A percentile compares a stretch with the other conserved stretches of the same genome.
Evolutionary conservation across 1,284 basidiomycete species (phyloP).

Genomic region (Ustanciosporium gigantosporum): DNA sequence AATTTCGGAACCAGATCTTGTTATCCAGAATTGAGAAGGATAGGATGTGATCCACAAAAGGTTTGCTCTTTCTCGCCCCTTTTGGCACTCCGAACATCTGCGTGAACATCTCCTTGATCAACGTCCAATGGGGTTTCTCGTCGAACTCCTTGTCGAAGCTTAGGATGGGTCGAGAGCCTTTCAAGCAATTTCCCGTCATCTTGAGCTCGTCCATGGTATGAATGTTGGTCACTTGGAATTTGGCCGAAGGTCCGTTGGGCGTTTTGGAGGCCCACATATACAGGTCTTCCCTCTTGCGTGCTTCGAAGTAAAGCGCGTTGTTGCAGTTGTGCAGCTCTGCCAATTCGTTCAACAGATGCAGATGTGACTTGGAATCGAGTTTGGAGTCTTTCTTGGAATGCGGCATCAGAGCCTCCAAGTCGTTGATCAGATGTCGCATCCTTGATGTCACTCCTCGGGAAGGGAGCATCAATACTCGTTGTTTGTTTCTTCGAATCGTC

Average conservation of each 20-base stretch:
- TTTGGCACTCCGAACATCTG: slow-evolving; percentile 94
- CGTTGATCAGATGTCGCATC: slow-evolving; percentile 96
- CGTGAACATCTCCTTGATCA: slow-evolving; percentile 94
- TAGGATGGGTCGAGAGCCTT: slow-evolving; percentile 87
- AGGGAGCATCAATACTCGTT: slow-evolving; percentile 81
- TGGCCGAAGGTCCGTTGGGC: slow-evolving; percentile 95
- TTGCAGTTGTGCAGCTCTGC: slow-evolving; percentile 98
- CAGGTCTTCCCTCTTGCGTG: slow-evolving; percentile 82
- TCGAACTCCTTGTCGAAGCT: slow-evolving; percentile 93
- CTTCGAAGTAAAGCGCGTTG: slow-evolving; percentile 96
- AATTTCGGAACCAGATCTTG: slow-evolving; percentile 99
- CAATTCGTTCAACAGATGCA: slow-evolving; percentile 91
- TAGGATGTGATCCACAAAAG: slow-evolving; percentile 96
- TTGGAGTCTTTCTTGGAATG: slow-evolving; percentile 82
- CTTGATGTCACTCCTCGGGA: slow-evolving; percentile 93
- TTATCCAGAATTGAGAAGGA: slow-evolving; percentile 93
- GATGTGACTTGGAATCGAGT: slow-evolving; percentile 92
- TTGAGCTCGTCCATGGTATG: slow-evolving; percentile 99
- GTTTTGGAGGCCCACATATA: slow-evolving; percentile 97
- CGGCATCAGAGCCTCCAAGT: slow-evolving; percentile 85
- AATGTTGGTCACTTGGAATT: slow-evolving; percentile 96
- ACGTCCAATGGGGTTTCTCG: slow-evolving; percentile 79
- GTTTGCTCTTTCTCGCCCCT: slow-evolving; percentile 85
- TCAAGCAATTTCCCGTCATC: slow-evolving; percentile 98
- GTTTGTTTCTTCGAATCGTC: slow-evolving; percentile 63